Percentiles rank a stretch among this genome's conserved stretches.
phyloP scores from a whole-genome alignment of 805 yeast genomes.

The Hanseniaspora occidentalis region DNA sequence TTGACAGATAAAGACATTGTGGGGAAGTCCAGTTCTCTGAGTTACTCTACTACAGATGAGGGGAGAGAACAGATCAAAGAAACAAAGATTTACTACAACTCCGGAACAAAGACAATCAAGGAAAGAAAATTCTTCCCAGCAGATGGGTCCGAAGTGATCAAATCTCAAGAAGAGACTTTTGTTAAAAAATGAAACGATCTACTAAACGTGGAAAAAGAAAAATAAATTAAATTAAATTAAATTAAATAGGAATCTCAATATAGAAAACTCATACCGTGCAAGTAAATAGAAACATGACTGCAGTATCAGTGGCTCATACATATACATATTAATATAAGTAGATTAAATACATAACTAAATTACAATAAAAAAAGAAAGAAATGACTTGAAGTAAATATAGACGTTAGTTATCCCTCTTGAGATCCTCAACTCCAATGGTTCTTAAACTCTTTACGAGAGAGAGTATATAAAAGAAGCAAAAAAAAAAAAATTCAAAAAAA shows the following conservation, averaged over 20 bases:
- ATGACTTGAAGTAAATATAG: no score
- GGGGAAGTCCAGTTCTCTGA: constrained; percentile 28
- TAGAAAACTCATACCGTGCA: no score
- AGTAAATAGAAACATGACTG: no score
- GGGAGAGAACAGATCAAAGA: constrained; percentile 34
- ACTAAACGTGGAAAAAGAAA: no score
- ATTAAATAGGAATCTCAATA: no score
- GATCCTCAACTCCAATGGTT: neutral
- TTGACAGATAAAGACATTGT: constrained; percentile 18
- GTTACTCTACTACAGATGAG: constrained; percentile 27
- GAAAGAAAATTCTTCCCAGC: constrained; percentile 27
- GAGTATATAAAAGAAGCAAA: neutral
- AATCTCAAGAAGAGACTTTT: constrained; percentile 22
- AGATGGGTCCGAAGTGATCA: constrained; percentile 20
- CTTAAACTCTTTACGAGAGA: neutral
- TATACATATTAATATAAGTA: no score
- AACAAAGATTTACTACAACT: constrained; percentile 27
- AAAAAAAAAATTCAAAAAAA: constrained; percentile 11
- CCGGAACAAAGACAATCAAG: constrained; percentile 30
- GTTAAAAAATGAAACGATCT: constrained; percentile 11
- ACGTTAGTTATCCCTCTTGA: no score
- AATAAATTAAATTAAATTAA: no score
- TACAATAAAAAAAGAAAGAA: no score
- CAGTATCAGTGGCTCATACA: no score
- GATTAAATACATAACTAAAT: no score